Conservation (phyloP, 176 grass and related monocot genomes). For the Musa acuminata region DNA sequence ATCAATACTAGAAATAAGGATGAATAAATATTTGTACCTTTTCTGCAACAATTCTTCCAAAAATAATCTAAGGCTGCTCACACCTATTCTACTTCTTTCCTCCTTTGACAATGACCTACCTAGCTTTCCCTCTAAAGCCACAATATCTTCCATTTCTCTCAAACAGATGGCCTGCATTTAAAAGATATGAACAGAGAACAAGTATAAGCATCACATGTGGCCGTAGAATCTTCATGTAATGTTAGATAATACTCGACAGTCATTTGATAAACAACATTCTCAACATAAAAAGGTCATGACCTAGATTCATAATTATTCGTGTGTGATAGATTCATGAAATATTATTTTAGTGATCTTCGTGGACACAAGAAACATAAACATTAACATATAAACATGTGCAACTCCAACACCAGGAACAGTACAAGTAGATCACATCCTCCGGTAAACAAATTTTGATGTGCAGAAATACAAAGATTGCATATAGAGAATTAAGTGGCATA, state of each 20-base stretch:
- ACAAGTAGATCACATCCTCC: neutral
- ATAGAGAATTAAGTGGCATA: neutral
- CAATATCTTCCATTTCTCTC: conserved; percentile 74
- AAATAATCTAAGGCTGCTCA: conserved; percentile 67
- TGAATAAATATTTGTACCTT: conserved; percentile 46
- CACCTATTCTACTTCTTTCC: conserved; percentile 71
- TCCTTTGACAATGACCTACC: conserved; percentile 62
- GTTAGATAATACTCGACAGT: too few species aligned
- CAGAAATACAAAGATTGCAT: neutral
- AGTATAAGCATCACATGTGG: too few species aligned
- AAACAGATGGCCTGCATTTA: conserved; percentile 47
- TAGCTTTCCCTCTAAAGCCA: conserved; percentile 71
- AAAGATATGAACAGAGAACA: neutral
- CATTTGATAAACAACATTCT: neutral
- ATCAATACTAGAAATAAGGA: conserved; percentile 10
- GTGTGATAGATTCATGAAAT: neutral
- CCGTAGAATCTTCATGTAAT: too few species aligned
- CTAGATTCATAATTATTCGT: neutral
- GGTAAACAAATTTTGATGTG: neutral
- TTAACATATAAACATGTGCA: neutral
- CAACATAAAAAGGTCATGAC: neutral
- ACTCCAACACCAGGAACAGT: neutral
- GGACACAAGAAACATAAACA: neutral
- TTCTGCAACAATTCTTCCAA: conserved; percentile 78
- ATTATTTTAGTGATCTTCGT: neutral